Evolutionary conservation across 148 eudicot genomes (phyloP).

Genomic region (Rhododendron kiyosumense): DNA sequence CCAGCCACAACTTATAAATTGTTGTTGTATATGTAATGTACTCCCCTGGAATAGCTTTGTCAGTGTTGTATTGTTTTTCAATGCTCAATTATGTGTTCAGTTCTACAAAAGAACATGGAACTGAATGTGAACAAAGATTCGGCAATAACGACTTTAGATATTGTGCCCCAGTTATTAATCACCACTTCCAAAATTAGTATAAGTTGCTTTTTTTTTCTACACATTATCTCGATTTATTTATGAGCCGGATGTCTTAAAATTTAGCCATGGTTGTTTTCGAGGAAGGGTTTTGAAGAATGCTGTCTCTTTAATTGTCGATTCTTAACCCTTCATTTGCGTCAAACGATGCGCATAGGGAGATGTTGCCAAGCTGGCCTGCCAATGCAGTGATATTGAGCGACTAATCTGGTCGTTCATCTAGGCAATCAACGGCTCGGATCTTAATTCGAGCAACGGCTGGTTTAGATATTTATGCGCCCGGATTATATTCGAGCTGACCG

Average conservation of each 20-base stretch:
- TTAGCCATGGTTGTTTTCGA: neutral
- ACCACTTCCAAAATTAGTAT: neutral
- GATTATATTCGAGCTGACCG: too few species aligned
- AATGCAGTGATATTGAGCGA: too few species aligned
- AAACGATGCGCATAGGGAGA: neutral
- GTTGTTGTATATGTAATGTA: neutral
- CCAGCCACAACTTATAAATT: neutral
- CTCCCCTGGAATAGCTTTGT: neutral
- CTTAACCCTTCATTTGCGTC: neutral
- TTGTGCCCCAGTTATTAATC: neutral
- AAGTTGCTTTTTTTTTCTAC: neutral
- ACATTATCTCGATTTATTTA: neutral
- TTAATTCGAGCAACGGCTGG: too few species aligned
- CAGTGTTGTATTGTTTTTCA: neutral
- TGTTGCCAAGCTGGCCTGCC: too few species aligned
- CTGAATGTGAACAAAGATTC: neutral
- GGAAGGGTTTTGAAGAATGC: too few species aligned
- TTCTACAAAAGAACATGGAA: neutral
- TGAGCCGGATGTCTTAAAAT: neutral
- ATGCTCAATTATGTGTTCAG: neutral
- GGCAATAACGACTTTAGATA: neutral
- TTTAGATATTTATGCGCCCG: too few species aligned
- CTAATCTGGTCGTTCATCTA: too few species aligned
- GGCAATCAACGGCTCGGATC: too few species aligned
- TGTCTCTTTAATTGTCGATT: neutral